phyloP scores from a whole-genome alignment of 768 basidiomycete genomes.

The Cytidiella melzeri region DNA sequence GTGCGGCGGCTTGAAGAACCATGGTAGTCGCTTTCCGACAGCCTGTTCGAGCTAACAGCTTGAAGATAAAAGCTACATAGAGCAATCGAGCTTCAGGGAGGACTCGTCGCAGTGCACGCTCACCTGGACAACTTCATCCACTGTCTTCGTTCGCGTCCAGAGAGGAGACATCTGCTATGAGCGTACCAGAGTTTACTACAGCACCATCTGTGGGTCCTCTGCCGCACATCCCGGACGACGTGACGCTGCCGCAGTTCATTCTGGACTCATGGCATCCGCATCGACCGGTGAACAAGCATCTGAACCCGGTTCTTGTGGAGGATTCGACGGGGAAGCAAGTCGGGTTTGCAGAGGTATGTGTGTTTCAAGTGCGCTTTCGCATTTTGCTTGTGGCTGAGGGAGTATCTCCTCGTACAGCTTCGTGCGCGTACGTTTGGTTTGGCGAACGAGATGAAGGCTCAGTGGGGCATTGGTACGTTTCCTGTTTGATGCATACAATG shows the following conservation, averaged over 20 bases:
- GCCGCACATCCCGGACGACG: constrained; percentile 40
- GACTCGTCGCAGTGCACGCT: too few species aligned
- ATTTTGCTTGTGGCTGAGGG: background rate
- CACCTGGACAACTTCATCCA: too few species aligned
- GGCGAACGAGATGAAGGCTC: constrained; percentile 39
- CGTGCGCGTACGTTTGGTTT: constrained; percentile 41
- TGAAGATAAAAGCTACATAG: too few species aligned
- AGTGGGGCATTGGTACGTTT: constrained; percentile 38
- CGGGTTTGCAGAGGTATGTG: constrained; percentile 33
- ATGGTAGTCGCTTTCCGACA: too few species aligned
- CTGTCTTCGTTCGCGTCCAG: too few species aligned
- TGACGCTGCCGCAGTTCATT: constrained; percentile 49
- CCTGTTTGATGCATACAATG: too few species aligned
- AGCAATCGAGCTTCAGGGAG: too few species aligned
- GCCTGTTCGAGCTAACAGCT: too few species aligned
- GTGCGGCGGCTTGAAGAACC: too few species aligned
- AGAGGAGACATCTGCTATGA: background rate
- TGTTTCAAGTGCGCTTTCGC: background rate
- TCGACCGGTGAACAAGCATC: constrained; percentile 29
- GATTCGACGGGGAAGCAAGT: constrained; percentile 39
- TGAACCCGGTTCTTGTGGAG: constrained; percentile 43
- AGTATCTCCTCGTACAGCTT: constrained; percentile 26
- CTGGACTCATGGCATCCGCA: constrained; percentile 39
- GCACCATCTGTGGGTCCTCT: constrained; percentile 22
- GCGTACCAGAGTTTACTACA: constrained; percentile 15